Conservation (phyloP, 2,329 filamentous ascomycete species). For the Colletotrichum eremochloae region DNA sequence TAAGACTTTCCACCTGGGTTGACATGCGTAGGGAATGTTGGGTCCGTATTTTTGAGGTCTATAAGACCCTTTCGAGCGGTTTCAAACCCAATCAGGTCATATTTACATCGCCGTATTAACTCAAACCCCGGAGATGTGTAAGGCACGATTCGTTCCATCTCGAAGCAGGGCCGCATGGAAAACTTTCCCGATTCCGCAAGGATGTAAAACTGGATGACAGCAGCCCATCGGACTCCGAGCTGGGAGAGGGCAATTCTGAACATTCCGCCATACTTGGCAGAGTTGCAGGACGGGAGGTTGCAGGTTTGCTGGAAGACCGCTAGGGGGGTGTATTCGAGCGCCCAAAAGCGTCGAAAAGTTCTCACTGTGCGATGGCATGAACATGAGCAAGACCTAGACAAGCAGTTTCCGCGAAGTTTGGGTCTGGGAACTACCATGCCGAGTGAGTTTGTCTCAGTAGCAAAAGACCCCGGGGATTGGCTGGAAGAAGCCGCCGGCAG, state of each 20-base stretch:
- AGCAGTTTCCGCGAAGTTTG: neutral
- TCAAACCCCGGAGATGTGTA: slow-evolving; percentile 31
- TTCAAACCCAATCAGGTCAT: rapidly evolving
- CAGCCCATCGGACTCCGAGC: slow-evolving; percentile 2
- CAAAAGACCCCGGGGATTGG: neutral
- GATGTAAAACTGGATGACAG: neutral
- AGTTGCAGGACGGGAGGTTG: neutral
- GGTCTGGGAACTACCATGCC: too few species aligned
- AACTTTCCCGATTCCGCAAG: neutral
- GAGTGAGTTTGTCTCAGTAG: neutral
- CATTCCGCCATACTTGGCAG: neutral
- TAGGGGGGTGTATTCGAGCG: slow-evolving; percentile 15
- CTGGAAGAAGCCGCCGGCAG: neutral
- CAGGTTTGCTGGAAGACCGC: neutral
- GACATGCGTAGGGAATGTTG: neutral
- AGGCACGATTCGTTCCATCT: neutral
- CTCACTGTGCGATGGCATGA: too few species aligned
- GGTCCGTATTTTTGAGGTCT: neutral
- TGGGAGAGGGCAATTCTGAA: slow-evolving; percentile 8
- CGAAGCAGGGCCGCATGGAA: neutral
- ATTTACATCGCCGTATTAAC: neutral
- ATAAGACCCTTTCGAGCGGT: neutral
- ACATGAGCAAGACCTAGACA: slow-evolving; percentile 17
- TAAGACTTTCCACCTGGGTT: slow-evolving; percentile 13
- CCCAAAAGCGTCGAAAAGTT: slow-evolving; percentile 27